These are phyloP conservation scores for Gracilaria vermiculophylla DNA, from an alignment of 23 red algal species.

Conservation along the genomic window DNA sequence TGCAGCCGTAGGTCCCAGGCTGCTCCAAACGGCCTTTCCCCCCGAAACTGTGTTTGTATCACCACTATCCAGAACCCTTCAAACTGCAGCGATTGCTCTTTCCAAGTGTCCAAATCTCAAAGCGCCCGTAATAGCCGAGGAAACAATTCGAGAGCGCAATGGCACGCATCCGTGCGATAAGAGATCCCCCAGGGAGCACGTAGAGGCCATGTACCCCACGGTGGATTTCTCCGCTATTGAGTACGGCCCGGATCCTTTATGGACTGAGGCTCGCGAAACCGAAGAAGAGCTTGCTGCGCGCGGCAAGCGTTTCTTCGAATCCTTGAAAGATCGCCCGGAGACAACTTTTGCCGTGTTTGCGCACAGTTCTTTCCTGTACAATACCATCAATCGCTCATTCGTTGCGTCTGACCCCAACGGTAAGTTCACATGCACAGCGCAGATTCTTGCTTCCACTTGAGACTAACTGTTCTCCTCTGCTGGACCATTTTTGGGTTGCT, in stretches of 20 bases:
- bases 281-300: slow-evolving; percentile 44
- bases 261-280: slow-evolving; percentile 39
- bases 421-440: slow-evolving; percentile 13
- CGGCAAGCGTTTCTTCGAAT: slow-evolving; percentile 45
- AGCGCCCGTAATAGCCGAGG: slow-evolving; percentile 36
- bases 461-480: neutral
- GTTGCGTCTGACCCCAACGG: slow-evolving; percentile 34
- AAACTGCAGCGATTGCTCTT: slow-evolving; percentile 66
- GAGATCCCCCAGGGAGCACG: slow-evolving; percentile 39
- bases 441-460: too few species aligned
- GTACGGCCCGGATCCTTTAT: slow-evolving; percentile 42
- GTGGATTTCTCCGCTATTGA: slow-evolving; percentile 52
- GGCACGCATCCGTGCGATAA: slow-evolving; percentile 70
- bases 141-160: slow-evolving; percentile 51
- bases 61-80: slow-evolving; percentile 51
- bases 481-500: neutral
- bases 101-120: slow-evolving; percentile 27
- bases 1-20: slow-evolving; percentile 18
- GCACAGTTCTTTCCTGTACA: slow-evolving; percentile 71
- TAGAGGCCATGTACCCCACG: slow-evolving; percentile 37
- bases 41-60: slow-evolving; percentile 71
- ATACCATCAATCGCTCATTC: slow-evolving; percentile 48
- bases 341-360: slow-evolving; percentile 35
- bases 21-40: slow-evolving; percentile 29
- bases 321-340: slow-evolving; percentile 45